phyloP scores from a whole-genome alignment of 2,329 filamentous ascomycete species.

The Sordariomycetes sp. region DNA sequence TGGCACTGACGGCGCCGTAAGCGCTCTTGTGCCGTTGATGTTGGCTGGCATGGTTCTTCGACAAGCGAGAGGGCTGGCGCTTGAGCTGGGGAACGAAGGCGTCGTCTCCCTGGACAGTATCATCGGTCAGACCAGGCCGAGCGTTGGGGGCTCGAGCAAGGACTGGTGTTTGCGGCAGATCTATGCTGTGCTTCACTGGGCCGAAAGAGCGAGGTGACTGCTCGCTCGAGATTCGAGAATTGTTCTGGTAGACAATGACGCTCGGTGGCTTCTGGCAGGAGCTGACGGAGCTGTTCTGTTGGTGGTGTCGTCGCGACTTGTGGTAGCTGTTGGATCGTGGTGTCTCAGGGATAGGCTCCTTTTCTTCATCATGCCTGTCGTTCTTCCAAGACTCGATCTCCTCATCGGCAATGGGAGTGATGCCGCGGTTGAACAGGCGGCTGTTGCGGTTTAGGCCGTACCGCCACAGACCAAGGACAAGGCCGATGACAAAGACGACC shows the following conservation, averaged over 20 bases:
- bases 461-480: slow-evolving; percentile 25
- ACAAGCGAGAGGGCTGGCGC: slow-evolving; percentile 42
- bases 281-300: slow-evolving; percentile 18
- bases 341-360: slow-evolving; percentile 12
- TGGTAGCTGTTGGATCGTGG: background rate
- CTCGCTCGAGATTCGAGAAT: slow-evolving; percentile 18
- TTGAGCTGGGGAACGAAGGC: slow-evolving; percentile 46
- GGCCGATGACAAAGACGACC: slow-evolving; percentile 24
- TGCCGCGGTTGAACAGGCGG: slow-evolving; percentile 42
- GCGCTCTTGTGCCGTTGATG: slow-evolving; percentile 4
- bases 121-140: slow-evolving; percentile 53
- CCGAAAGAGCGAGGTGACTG: slow-evolving; percentile 19
- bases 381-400: slow-evolving; percentile 57
- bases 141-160: slow-evolving; percentile 53
- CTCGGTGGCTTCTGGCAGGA: slow-evolving; percentile 38
- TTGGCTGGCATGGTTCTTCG: slow-evolving; percentile 26
- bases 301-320: slow-evolving; percentile 11
- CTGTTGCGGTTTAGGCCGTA: slow-evolving; percentile 27
- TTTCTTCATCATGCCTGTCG: slow-evolving; percentile 10
- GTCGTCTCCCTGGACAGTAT: slow-evolving; percentile 48
- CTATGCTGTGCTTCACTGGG: slow-evolving; percentile 29
- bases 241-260: slow-evolving; percentile 43
- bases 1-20: background rate
- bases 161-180: slow-evolving; percentile 38
- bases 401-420: slow-evolving; percentile 54